phyloP scores from a whole-genome alignment of 352 stramenopile species.

The Achlya hypogyna region DNA sequence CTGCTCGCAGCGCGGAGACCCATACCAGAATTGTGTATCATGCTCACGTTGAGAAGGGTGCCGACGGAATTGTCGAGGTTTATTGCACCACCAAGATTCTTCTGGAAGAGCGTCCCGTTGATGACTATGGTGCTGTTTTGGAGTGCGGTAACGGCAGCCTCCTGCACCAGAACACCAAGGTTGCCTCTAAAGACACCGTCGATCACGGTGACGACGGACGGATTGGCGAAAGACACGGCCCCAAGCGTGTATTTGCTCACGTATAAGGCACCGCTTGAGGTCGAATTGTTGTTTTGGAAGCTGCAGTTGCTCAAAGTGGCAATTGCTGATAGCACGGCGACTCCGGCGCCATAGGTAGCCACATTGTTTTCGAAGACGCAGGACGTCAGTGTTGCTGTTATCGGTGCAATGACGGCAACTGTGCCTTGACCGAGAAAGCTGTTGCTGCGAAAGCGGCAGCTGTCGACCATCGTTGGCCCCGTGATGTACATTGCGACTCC shows the following conservation, averaged over 20 bases:
- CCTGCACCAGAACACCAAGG: background rate
- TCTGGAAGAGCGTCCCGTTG: background rate
- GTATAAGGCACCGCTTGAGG: background rate
- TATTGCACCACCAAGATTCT: background rate
- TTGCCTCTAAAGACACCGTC: background rate
- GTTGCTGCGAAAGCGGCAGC: constrained; percentile 2
- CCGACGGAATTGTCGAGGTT: background rate
- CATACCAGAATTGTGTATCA: background rate
- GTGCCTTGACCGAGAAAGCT: background rate
- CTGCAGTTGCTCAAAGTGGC: background rate
- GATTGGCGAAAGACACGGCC: background rate
- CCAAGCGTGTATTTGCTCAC: background rate
- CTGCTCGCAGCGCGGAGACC: background rate
- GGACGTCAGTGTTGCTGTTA: background rate
- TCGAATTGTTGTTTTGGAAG: background rate
- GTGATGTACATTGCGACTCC: background rate
- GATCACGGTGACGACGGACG: background rate
- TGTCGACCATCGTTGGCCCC: background rate
- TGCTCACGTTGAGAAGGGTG: background rate
- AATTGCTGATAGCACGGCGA: constrained; percentile 3
- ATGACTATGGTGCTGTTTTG: background rate
- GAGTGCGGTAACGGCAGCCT: background rate
- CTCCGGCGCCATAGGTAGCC: background rate
- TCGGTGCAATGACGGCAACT: constrained; percentile 7
- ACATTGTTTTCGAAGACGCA: background rate